Conservation (phyloP, 2,329 filamentous ascomycete genomes). For the Apiospora phragmitis region DNA sequence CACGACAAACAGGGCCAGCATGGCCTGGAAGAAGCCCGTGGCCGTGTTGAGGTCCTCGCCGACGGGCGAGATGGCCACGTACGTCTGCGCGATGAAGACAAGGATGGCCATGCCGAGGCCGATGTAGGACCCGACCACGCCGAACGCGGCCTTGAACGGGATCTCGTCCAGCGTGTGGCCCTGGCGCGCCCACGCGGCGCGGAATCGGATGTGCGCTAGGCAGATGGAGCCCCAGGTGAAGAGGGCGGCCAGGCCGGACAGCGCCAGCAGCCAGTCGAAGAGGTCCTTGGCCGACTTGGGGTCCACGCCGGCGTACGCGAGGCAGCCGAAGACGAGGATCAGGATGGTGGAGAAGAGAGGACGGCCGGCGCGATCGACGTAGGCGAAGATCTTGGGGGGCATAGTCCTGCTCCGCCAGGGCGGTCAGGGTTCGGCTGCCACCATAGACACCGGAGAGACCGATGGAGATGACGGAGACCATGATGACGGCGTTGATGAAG, state of each 20-base stretch:
- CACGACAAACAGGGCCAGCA: constrained; percentile 55
- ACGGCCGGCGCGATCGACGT: constrained; percentile 59
- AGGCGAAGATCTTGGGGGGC: constrained; percentile 58
- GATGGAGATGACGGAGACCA: constrained; percentile 59
- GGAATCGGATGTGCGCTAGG: constrained; percentile 46
- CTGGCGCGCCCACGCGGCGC: constrained; percentile 40
- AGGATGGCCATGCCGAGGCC: constrained; percentile 59
- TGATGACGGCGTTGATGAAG: constrained; percentile 62
- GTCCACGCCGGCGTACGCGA: constrained; percentile 68
- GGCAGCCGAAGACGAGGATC: constrained; percentile 50
- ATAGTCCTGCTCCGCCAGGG: constrained; percentile 59
- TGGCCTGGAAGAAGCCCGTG: constrained; percentile 53
- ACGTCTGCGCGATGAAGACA: constrained; percentile 54
- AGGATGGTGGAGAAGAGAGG: constrained; percentile 51
- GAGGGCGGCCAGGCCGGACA: constrained; percentile 46
- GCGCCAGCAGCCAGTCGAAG: constrained; percentile 54
- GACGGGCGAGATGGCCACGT: constrained; percentile 42
- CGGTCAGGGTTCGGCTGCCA: constrained; percentile 58
- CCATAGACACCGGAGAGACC: constrained; percentile 62
- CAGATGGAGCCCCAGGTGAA: constrained; percentile 51
- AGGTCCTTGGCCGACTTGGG: constrained; percentile 57
- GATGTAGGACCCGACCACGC: constrained; percentile 65
- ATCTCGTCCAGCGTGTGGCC: constrained; percentile 59
- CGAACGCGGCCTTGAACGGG: constrained; percentile 62
- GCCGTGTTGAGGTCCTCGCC: constrained; percentile 32